phyloP scores from a whole-genome alignment of 768 basidiomycete species.

The Mycena rebaudengoi region DNA sequence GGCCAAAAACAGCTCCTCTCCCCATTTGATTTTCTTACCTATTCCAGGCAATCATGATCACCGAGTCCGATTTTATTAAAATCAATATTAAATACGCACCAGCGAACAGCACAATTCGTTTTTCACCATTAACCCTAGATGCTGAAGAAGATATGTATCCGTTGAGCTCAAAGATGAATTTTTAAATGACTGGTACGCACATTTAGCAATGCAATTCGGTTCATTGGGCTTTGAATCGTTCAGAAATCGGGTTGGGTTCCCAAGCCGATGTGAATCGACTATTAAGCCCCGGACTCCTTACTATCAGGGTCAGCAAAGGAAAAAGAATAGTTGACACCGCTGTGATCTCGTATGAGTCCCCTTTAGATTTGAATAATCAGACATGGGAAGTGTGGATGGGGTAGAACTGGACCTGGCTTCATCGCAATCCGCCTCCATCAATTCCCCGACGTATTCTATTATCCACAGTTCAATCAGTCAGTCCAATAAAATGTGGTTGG shows the following conservation, averaged over 20 bases:
- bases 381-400: too few relatives aligned
- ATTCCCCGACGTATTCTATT: slow-evolving; percentile 20
- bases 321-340: slow-evolving; percentile 4
- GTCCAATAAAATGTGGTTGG: not conserved
- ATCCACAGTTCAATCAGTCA: not conserved
- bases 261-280: slow-evolving; percentile 8
- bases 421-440: too few relatives aligned
- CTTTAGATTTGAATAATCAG: too few relatives aligned
- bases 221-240: slow-evolving; percentile 4
- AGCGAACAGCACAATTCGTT: not conserved
- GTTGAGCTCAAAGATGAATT: not conserved
- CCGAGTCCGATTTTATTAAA: not conserved
- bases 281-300: not conserved
- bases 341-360: not conserved
- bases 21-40: not conserved
- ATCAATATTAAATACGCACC: too few relatives aligned
- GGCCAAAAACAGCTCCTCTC: not conserved
- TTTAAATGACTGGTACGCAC: not conserved
- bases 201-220: not conserved
- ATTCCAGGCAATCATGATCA: not conserved
- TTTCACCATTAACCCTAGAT: not conserved
- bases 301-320: not conserved
- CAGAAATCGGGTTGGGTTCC: slow-evolving; percentile 6
- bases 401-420: too few relatives aligned
- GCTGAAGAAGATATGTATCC: not conserved